Base-by-base conservation (phyloP, 306 rosid genomes). In the Acacia crassicarpa region DNA sequence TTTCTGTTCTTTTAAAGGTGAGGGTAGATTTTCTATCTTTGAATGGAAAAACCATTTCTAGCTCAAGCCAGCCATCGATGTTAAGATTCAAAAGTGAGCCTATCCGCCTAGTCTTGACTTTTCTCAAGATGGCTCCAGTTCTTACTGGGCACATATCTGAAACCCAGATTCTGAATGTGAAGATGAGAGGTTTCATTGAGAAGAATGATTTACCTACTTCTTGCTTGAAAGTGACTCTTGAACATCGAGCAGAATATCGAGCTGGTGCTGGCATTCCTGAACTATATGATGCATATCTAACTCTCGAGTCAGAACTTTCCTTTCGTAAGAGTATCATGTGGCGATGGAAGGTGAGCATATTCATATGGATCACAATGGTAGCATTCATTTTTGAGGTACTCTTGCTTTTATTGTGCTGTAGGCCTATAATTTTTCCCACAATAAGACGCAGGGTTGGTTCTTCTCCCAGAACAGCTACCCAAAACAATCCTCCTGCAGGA, bases 181-280 rank as follows among this genome's bases (percentile, higher is more conserved):
- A 93, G 79, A 74, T 93, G 59, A 88, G 86, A 81, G 97, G 98
- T 71, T 91, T 89, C 20, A 77, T 84, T 3, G 97, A 89, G 89
- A 85, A 92, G 71, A 75, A 83, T 51, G 75, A 82, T 51, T 53
- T 81, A 23, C 97, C 98, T n/a, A 91, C 92, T n/a, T 88, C 97
- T 67, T 93, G 98, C 87, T 75, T 93, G 72, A 92, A 82, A 83
- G 88, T 95, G 83, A 90, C 85, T 53, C 88, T 95, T 12, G 97
- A 89, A 80, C 97, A 92, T 59, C 92, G 98, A 69, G 97, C 99
- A 20, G 97, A 91, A 81, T 91, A 85, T 86, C 79, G 20, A 2
- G 84, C 92, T 58, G 97, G 97, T 63, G 96, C 94, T 23, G 98
- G 99, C 66, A 90, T 95, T 78, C 99, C 99, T 40, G 92, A 95